phyloP scores from a whole-genome alignment of 192 early-diverging fungal species.

The Coemansia sp. region DNA sequence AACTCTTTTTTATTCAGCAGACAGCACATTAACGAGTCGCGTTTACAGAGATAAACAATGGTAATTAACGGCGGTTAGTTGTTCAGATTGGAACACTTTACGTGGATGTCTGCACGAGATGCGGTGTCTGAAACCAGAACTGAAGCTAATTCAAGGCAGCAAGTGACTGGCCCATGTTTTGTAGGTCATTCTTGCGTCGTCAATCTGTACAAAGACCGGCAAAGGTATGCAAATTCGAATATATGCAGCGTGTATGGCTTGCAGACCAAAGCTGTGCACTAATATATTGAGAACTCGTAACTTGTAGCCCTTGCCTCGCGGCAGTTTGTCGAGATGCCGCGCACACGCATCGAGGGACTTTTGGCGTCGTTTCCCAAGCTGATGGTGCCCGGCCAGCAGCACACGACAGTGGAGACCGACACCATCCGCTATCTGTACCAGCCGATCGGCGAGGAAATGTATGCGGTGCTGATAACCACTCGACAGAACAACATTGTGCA shows the following conservation, averaged over 20 bases:
- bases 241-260: neutral
- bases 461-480: slow-evolving; percentile 94
- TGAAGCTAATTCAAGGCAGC: too few species aligned
- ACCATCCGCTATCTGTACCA: slow-evolving; percentile 98
- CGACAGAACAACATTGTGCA: slow-evolving; percentile 96
- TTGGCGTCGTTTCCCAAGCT: slow-evolving; percentile 97
- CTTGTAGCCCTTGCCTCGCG: slow-evolving; percentile 79
- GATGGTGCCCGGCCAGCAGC: slow-evolving; percentile 83
- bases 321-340: slow-evolving; percentile 97
- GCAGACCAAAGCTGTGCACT: neutral
- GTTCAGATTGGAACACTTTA: neutral
- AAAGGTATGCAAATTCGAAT: slow-evolving; percentile 67
- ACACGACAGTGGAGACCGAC: slow-evolving; percentile 97
- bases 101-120: slow-evolving; percentile 6
- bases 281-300: too few species aligned
- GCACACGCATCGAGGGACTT: slow-evolving; percentile 94
- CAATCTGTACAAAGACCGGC: slow-evolving; percentile 88
- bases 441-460: slow-evolving; percentile 89
- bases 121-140: neutral
- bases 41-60: neutral
- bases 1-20: neutral
- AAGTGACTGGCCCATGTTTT: slow-evolving; percentile 63
- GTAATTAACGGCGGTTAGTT: slow-evolving; percentile 67
- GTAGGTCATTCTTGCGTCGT: slow-evolving; percentile 89
- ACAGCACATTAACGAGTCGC: slow-evolving; percentile 12